Evolutionary conservation across 2,329 filamentous ascomycete genomes (phyloP), one percentile per base, ranked within the genome.

Genomic region (Aotearoamyces nothofagi): DNA sequence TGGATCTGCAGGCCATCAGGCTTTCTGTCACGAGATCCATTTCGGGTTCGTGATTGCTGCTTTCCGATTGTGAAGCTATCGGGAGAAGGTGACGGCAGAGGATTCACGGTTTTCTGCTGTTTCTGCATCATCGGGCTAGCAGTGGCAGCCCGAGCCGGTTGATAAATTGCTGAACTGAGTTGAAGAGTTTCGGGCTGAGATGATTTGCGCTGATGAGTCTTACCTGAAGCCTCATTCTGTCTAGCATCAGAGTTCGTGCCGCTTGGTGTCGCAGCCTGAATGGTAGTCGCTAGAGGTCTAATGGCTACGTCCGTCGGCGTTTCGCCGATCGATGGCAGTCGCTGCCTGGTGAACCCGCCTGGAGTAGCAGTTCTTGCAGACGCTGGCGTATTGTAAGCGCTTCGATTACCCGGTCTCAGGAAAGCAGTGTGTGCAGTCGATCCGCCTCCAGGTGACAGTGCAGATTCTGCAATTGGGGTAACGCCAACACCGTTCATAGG

Each of bases 391-490:
- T 76, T 76, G 52, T 80, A 64, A 38, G 64, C 66, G 46, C 77
- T 79, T 22, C 69, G 72, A 44, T 71, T 69, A 13, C 71, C 66
- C 6, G 72, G 71, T n/a, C 70, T 61, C 15, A 77, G 54, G 43
- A 81, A 75, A 2, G 77, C 73, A 5, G 76, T 80, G 4, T 58
- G 57, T 13, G 68, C 63, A 34, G 66, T 68, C 9, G 77, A 73
- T 27, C 59, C 69, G 41, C 69, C 72, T 22, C 69, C 66, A 0
- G 84, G 83, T 14, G 79, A 83, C 23, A 75, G 55, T 2, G 78
- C 78, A 22, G 78, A 80, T 39, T 84, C 77, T 1, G 79, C 77
- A 43, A 94, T 94, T 0, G 87, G 87, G 0, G 87, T 96, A 1
- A 80, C 68, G n/a, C 78, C 82, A 2, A 74, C 75, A 7, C 74